Base-by-base conservation (phyloP, 768 basidiomycete genomes). In the Russula vinacea region DNA sequence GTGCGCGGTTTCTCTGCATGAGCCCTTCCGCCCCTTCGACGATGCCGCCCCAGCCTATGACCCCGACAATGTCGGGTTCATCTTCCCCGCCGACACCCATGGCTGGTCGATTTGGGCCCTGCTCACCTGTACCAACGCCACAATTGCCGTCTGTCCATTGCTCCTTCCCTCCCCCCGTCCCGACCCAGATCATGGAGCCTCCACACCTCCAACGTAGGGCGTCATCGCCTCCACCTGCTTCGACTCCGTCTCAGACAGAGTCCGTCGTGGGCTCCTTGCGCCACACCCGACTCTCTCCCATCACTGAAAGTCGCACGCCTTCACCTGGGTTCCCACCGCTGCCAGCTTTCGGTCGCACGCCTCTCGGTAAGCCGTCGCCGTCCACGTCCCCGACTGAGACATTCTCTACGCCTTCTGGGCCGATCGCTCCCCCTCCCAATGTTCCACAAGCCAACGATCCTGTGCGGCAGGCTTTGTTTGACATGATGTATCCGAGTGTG, bases 231-330 rank as follows among this genome's bases (percentile, higher is more conserved):
- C 51, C 13, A 1, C 37, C 37, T 8, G 5, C 24, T 10, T 42
- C 45, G 5, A 39, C 37, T 16, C 40, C 51, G 9, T 55, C 58
- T 45, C 52, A 49, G 39, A 47, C 63, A 16, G 63, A 64, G 26
- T 64, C 58, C 13, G 63, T 60, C 8, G 53, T 55, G 24, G 58
- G 45, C 16, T 60, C 63, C 26, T 42, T 64, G 39, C 53, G 14
- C 39, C 53, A 57, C 29, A 60, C 53, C 2, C 29, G 29, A 6
- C 63, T 56, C 37, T 50, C 63, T 37, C 13, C 58, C 17, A 64
- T 60, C 39, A 60, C 53, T 11, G 63, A 64, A 19, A 60, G 63
- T 40, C 53, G 51, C n/a, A 54, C 58, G 5, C 53, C 58, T 17
- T 64, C 58, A n/a, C 50, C 53, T 10, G 29, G 16, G 2, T 17